These are phyloP conservation scores for Nakazawaea anatomiae DNA, from an alignment of 805 yeast genomes.

Conservation along the genomic window DNA sequence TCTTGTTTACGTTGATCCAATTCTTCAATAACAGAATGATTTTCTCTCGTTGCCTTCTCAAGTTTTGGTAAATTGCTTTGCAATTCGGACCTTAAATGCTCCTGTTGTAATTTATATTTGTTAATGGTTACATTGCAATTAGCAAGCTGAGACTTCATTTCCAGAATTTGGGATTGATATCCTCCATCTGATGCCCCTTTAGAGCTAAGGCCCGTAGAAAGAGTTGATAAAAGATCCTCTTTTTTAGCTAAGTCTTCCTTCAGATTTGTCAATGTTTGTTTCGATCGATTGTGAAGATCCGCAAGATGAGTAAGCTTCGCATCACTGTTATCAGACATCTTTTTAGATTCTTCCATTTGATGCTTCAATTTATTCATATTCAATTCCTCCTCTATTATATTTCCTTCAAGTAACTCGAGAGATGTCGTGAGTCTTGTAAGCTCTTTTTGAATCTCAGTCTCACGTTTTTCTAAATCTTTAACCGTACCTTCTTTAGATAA, in stretches of 20 bases:
- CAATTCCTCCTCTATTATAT: conserved; percentile 45
- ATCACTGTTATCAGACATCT: conserved; percentile 27
- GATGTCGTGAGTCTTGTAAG: conserved; percentile 66
- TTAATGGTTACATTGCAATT: conserved; percentile 50
- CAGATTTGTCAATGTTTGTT: conserved; percentile 34
- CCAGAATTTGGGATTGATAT: conserved; percentile 63
- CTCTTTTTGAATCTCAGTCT: conserved; percentile 52
- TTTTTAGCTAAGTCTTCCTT: conserved; percentile 48
- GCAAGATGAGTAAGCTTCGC: conserved; percentile 36
- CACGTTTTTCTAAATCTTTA: conserved; percentile 52
- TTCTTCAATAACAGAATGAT: conserved; percentile 32
- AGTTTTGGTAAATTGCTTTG: conserved; percentile 39
- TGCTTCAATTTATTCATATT: conserved; percentile 27
- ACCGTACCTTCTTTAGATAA: conserved; percentile 53
- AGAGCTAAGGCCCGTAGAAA: conserved; percentile 86
- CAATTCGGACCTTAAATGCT: conserved; percentile 50
- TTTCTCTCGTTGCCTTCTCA: conserved; percentile 45
- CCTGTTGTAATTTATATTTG: conserved; percentile 51
- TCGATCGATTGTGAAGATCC: conserved; percentile 36
- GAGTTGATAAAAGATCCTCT: conserved; percentile 74
- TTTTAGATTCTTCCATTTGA: conserved; percentile 28
- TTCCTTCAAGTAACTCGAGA: conserved; percentile 50
- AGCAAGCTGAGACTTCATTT: conserved; percentile 50
- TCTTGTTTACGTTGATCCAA: conserved; percentile 36
- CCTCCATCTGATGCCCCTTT: conserved; percentile 76